phyloP scores from a whole-genome alignment of 2,329 filamentous ascomycete genomes.

The Pestalotiopsis sp. region DNA sequence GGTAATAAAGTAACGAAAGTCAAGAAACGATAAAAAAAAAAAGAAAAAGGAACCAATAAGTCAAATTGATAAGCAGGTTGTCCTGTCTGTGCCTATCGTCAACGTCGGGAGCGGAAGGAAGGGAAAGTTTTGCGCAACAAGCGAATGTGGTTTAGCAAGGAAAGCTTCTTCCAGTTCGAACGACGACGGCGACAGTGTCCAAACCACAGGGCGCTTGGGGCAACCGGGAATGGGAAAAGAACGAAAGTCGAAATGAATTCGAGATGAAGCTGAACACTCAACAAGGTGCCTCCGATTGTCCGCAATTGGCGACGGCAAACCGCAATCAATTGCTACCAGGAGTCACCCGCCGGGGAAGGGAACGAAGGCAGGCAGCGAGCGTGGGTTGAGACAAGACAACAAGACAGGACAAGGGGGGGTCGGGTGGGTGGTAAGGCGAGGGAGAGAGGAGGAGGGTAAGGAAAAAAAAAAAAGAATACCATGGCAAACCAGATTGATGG shows the following conservation, averaged over 20 bases:
- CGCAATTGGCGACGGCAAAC: not conserved
- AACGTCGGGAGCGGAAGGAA: no score
- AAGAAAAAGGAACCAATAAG: not conserved
- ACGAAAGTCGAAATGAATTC: not conserved
- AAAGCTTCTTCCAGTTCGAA: not conserved
- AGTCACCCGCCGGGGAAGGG: not conserved
- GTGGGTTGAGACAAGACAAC: not conserved
- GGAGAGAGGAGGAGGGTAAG: not conserved
- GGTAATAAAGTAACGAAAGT: not conserved
- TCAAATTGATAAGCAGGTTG: not conserved
- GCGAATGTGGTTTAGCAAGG: not conserved
- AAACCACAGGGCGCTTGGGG: not conserved
- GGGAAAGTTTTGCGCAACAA: not conserved
- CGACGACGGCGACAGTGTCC: not conserved
- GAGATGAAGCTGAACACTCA: not conserved
- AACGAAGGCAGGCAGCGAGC: not conserved
- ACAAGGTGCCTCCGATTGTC: not conserved
- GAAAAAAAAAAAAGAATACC: not conserved
- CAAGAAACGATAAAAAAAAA: not conserved
- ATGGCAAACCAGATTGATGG: not conserved
- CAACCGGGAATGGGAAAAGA: not conserved
- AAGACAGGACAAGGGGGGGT: not conserved
- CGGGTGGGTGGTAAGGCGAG: not conserved
- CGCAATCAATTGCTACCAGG: not conserved
- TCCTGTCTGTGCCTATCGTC: no score